A percentile compares a stretch with the other conserved stretches of the same genome.
Conservation (phyloP, 176 grass and related monocot genomes). For the Tillandsia leiboldiana region DNA sequence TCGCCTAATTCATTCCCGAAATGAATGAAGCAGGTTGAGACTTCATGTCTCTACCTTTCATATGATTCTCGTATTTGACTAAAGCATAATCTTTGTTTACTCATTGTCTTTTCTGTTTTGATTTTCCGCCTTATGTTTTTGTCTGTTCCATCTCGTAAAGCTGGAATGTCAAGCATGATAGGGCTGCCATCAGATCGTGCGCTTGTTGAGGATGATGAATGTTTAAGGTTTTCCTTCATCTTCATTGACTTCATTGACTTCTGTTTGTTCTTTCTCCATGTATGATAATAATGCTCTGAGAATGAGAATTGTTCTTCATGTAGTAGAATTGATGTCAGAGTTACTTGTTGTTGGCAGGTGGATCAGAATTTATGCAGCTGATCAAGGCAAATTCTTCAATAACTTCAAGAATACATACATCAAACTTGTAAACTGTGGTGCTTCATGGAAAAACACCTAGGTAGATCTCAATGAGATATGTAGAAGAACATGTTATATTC, state of each 20-base stretch:
- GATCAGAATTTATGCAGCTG: constrained; percentile 60
- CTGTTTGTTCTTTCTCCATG: background rate
- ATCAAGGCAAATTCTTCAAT: constrained; percentile 63
- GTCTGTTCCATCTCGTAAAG: constrained; percentile 27
- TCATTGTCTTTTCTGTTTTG: background rate
- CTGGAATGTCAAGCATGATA: constrained; percentile 69
- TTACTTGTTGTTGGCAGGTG: constrained; percentile 45
- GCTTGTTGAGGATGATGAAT: constrained; percentile 73
- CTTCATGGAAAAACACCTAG: constrained; percentile 45
- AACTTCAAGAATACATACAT: constrained; percentile 67
- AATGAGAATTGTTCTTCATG: background rate
- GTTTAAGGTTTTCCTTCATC: constrained; percentile 49
- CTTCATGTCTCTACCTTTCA: no score
- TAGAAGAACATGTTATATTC: background rate
- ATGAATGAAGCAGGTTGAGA: no score
- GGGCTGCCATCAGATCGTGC: constrained; percentile 69
- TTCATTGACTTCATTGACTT: background rate
- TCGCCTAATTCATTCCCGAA: no score
- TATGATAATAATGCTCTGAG: background rate
- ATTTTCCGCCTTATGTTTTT: constrained; percentile 6
- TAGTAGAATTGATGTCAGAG: constrained; percentile 2
- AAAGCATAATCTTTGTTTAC: background rate
- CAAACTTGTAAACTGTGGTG: constrained; percentile 75
- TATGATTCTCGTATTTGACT: background rate
- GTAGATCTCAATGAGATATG: background rate